A percentile compares a stretch with the other conserved stretches of the same genome.
phyloP scores from a whole-genome alignment of 306 rosid species.

The Pterocarpus macrocarpus region DNA sequence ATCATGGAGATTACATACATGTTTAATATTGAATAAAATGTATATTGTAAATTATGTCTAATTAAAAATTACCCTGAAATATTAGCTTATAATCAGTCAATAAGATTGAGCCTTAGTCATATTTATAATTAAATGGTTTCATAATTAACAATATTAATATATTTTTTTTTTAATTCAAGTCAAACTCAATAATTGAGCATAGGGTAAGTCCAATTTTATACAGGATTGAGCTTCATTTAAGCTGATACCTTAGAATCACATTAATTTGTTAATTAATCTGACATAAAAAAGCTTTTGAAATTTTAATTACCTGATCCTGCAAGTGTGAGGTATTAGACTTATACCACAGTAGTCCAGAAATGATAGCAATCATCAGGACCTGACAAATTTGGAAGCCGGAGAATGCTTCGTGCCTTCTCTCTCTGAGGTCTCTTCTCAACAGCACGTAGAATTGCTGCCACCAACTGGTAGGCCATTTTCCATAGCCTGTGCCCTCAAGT shows the following conservation, averaged over 20 bases:
- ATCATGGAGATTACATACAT: no score
- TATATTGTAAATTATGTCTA: no score
- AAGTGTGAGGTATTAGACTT: conserved; percentile 59
- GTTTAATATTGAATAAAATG: no score
- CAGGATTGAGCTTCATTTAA: no score
- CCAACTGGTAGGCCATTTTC: conserved; percentile 77
- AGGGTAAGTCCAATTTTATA: not conserved
- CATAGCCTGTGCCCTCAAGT: conserved; percentile 48
- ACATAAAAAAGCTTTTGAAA: not conserved
- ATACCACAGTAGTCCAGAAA: conserved; percentile 78
- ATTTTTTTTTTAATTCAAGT: not conserved
- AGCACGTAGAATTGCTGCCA: conserved; percentile 70
- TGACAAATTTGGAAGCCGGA: conserved; percentile 61
- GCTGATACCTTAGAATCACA: not conserved
- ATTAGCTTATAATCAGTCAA: no score
- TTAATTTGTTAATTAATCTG: not conserved
- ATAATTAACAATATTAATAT: not conserved
- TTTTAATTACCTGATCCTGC: conserved; percentile 69
- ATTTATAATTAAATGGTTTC: no score
- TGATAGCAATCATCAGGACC: conserved; percentile 59
- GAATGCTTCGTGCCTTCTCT: conserved; percentile 67
- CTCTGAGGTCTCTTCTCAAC: conserved; percentile 74
- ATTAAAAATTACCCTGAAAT: no score
- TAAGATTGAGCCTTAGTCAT: no score
- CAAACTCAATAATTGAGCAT: not conserved